Evolutionary conservation across 495 filamentous ascomycete species (phyloP).

Genomic region (Delitschia confertaspora): DNA sequence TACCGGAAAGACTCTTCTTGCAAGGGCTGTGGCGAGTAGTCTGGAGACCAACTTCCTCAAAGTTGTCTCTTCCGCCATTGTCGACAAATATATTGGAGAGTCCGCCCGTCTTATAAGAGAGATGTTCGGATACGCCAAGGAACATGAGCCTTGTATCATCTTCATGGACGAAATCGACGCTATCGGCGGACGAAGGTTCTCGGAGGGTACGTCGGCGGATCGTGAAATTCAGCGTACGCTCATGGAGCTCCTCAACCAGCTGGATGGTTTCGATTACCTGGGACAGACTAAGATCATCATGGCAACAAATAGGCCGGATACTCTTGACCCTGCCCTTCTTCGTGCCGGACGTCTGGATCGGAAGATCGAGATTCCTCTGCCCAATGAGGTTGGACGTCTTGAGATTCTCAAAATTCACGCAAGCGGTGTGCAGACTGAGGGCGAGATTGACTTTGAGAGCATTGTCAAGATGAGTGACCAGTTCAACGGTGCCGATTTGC

Average conservation of each 20-base stretch:
- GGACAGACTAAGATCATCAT: constrained; percentile 99
- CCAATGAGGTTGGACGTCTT: constrained; percentile 95
- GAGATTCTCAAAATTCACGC: constrained; percentile 99
- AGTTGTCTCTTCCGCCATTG: constrained; percentile 98
- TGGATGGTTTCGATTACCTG: constrained; percentile 98
- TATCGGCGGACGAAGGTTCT: constrained; percentile 93
- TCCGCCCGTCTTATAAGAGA: constrained; percentile 95
- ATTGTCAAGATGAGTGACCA: constrained; percentile 99
- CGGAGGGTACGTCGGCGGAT: constrained; percentile 96
- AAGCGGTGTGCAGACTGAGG: constrained; percentile 73
- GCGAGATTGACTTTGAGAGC: constrained; percentile 98
- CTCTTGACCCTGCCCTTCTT: constrained; percentile 87
- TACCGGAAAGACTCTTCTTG: constrained; percentile 93
- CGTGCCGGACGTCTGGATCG: constrained; percentile 90
- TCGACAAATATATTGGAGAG: constrained; percentile 99
- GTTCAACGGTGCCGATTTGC: constrained; percentile 91
- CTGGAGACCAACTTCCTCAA: constrained; percentile 98
- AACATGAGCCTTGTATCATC: constrained; percentile 99
- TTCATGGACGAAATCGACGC: constrained; percentile 99
- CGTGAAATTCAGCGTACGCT: constrained; percentile 97
- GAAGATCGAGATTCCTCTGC: constrained; percentile 97
- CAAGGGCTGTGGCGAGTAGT: constrained; percentile 91
- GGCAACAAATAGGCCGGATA: constrained; percentile 98
- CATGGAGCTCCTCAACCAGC: constrained; percentile 98
- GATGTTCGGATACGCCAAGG: constrained; percentile 99